These are phyloP conservation scores for Candida boidinii DNA, from an alignment of 805 yeast genomes.

Conservation along the genomic window DNA sequence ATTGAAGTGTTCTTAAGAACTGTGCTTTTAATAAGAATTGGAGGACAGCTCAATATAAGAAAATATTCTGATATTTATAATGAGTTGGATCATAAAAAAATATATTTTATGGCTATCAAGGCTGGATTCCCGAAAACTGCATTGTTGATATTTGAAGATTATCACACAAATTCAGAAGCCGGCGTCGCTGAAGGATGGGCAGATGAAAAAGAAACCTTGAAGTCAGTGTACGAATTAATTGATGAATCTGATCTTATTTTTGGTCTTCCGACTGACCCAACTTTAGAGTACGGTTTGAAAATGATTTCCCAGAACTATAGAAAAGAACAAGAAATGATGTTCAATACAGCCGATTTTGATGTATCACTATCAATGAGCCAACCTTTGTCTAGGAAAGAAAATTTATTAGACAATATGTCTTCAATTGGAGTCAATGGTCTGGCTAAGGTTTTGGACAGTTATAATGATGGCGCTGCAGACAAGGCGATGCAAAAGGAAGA, in stretches of 20 bases:
- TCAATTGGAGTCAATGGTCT: conserved; percentile 48
- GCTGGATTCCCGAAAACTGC: conserved; percentile 32
- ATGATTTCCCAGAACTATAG: conserved; percentile 24
- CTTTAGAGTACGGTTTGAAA: conserved; percentile 42
- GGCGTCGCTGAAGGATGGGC: conserved; percentile 5
- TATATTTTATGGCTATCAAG: conserved; percentile 25
- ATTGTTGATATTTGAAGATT: conserved; percentile 41
- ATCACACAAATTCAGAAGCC: conserved; percentile 7
- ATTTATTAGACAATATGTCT: neutral
- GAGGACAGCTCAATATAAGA: conserved; percentile 22
- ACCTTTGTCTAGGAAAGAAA: too few relatives aligned
- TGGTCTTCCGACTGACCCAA: conserved; percentile 56
- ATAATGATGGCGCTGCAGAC: neutral
- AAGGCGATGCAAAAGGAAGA: too few relatives aligned
- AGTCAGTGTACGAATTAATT: conserved; percentile 39
- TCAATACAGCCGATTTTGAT: conserved; percentile 51
- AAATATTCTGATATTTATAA: conserved; percentile 23
- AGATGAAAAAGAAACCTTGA: conserved; percentile 13
- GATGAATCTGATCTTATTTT: conserved; percentile 55
- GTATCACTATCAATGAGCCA: conserved; percentile 21
- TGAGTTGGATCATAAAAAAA: conserved; percentile 19
- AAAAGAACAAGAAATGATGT: conserved; percentile 37
- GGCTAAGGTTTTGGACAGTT: conserved; percentile 30
- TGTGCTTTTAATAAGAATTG: conserved; percentile 30
- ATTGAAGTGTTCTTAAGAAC: conserved; percentile 20